These are phyloP conservation scores for Phoenix dactylifera DNA, from an alignment of 176 grass and related monocot genomes.

Conservation along the genomic window DNA sequence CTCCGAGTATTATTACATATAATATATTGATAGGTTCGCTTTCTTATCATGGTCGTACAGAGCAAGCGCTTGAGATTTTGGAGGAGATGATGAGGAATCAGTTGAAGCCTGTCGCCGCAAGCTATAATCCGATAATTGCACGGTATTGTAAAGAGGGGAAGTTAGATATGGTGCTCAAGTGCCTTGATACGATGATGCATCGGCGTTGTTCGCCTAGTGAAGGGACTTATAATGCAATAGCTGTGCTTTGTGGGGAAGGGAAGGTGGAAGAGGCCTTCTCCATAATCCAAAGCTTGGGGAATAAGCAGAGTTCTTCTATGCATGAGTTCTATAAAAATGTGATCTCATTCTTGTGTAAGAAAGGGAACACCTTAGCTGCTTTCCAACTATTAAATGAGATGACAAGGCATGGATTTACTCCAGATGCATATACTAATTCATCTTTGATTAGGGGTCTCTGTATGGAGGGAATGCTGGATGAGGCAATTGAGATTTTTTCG, in stretches of 20 bases:
- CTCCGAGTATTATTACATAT: constrained; percentile 14
- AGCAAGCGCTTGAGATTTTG: constrained; percentile 23
- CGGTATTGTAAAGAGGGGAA: constrained; percentile 18
- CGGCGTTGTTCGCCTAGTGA: constrained; percentile 15
- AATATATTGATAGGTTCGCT: constrained; percentile 24
- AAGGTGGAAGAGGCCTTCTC: constrained; percentile 26
- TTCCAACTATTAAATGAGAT: constrained; percentile 24
- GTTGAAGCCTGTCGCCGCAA: constrained; percentile 16
- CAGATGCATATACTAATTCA: constrained; percentile 20
- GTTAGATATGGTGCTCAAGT: constrained; percentile 20
- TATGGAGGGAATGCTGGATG: constrained; percentile 24
- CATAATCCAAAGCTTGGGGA: constrained; percentile 12
- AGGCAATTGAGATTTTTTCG: constrained; percentile 15
- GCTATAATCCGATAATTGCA: constrained; percentile 24
- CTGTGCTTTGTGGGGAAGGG: constrained; percentile 21
- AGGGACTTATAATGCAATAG: constrained; percentile 28
- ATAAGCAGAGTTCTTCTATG: constrained; percentile 10
- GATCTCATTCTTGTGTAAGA: constrained; percentile 26
- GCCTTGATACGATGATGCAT: constrained; percentile 22
- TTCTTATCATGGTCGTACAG: constrained; percentile 12
- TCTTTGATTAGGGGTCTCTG: constrained; percentile 27
- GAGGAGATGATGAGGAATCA: constrained; percentile 23
- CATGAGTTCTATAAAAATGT: constrained; percentile 27
- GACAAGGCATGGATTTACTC: constrained; percentile 26
- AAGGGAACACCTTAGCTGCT: constrained; percentile 26